Evolutionary conservation across 1,139 yeast genomes (phyloP), one percentile per base, ranked within the genome.

Genomic region (Casaregolazyma lundiana): DNA sequence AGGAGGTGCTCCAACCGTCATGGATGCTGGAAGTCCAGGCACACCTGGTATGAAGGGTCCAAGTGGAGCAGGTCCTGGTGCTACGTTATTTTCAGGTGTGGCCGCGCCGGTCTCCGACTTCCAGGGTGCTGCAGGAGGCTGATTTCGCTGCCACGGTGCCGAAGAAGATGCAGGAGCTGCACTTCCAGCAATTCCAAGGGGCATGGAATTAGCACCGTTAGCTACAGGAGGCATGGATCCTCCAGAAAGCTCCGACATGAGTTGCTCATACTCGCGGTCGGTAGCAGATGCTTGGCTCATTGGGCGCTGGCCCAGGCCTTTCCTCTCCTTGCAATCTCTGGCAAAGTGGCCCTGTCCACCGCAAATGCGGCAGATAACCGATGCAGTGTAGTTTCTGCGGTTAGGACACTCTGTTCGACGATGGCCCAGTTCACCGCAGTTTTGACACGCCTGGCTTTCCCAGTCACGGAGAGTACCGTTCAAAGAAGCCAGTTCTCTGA

Each of bases 401-500:
- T 71, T 69, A 3, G 87, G 84, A 61, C 89, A 82, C 35, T 79
- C 82, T 59, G 71, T 75, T 53, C 75, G 71, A 44, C 75, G 71
- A 56, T 83, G 89, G 1, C 88, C 89, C 45, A 72, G 64, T 46
- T 78, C 72, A 11, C 87, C 86, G 63, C 81, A 73, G 51, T 63
- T 57, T 56, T 73, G 68, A 70, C 96, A 71, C 58, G 87, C 72
- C 64, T 83, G 70, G 64, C 81, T 69, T 69, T 89, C 82, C 49
- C 80, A 85, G 59, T 87, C 96, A 47, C 97, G 75, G 43, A 89
- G 72, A 0, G 98, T 94, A 67, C 99, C 99, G 68, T 92, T 94
- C 50, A 92, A 73, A 13, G 87, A 83, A 0, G 99, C 99, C 57
- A 94, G 73, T 59, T 92, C 96, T 53, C 96, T 75, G 53, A 94